These are phyloP conservation scores for Thecaphora thlaspeos DNA, from an alignment of 1,284 basidiomycete genomes.

Conservation along the genomic window DNA sequence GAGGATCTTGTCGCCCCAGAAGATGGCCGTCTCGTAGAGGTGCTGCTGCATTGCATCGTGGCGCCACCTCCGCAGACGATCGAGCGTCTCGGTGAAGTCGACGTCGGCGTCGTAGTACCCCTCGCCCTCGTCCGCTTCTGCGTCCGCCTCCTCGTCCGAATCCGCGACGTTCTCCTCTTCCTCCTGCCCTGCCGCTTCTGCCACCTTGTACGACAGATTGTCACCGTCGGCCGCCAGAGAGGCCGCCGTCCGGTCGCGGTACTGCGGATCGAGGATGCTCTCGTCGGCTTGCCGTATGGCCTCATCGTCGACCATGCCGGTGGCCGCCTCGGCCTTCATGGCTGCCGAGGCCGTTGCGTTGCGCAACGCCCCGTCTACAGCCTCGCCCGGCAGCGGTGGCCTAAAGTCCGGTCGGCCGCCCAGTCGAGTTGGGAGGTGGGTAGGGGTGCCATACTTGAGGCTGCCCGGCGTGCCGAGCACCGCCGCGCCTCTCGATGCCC, in stretches of 20 bases:
- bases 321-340: neutral
- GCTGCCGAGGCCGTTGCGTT: slow-evolving; percentile 1
- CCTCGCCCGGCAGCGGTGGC: neutral
- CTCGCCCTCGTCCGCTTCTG: neutral
- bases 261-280: slow-evolving; percentile 13
- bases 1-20: slow-evolving; percentile 96
- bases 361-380: slow-evolving; percentile 5
- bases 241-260: slow-evolving; percentile 3
- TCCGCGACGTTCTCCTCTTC: slow-evolving; percentile 1
- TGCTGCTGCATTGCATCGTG: slow-evolving; percentile 98
- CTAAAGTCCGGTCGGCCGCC: slow-evolving; percentile 1
- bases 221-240: slow-evolving; percentile 3
- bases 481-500: slow-evolving; percentile 14
- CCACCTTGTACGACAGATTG: slow-evolving; percentile 1
- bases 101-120: neutral
- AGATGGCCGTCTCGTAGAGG: slow-evolving; percentile 92
- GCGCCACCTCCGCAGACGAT: slow-evolving; percentile 89
- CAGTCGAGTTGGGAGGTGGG: slow-evolving; percentile 8
- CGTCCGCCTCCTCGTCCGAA: slow-evolving; percentile 6
- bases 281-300: slow-evolving; percentile 14
- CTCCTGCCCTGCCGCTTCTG: slow-evolving; percentile 4
- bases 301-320: slow-evolving; percentile 1
- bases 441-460: slow-evolving; percentile 6
- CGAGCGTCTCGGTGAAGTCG: slow-evolving; percentile 5
- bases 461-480: neutral